Conservation (phyloP, 495 filamentous ascomycete species). For the Penicillium chermesinum region DNA sequence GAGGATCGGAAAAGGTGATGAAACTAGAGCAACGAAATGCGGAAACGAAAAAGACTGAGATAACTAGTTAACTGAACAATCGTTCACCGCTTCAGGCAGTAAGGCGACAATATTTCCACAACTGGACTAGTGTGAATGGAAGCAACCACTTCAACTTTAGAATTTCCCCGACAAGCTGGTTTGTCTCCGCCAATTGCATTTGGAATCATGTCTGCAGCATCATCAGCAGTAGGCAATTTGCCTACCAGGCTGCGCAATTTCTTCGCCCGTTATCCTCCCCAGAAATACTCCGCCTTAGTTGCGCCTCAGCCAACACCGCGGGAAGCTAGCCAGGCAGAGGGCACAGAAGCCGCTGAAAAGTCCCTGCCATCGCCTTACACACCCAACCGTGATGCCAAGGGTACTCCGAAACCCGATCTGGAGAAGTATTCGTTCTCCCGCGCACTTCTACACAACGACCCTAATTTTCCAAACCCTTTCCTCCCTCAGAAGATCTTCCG, state of each 20-base stretch:
- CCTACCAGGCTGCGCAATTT: conserved; percentile 77
- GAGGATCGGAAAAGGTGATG: conserved; percentile 3
- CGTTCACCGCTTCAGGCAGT: conserved; percentile 4
- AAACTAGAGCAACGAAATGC: conserved; percentile 1
- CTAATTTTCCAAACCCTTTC: conserved; percentile 66
- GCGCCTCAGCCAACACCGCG: conserved; percentile 37
- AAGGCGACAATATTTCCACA: not conserved
- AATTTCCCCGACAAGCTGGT: conserved; percentile 4
- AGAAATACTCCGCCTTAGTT: conserved; percentile 38
- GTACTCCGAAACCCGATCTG: conserved; percentile 32
- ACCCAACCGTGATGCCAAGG: conserved; percentile 41
- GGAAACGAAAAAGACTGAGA: conserved; percentile 15
- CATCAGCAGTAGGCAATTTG: conserved; percentile 21
- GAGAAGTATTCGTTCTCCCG: conserved; percentile 29
- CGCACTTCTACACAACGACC: conserved; percentile 32
- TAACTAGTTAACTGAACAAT: conserved; percentile 8
- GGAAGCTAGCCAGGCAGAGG: conserved; percentile 14
- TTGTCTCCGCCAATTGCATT: not conserved
- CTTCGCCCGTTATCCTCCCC: conserved; percentile 82
- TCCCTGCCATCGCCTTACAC: conserved; percentile 45
- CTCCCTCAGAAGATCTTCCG: conserved; percentile 60
- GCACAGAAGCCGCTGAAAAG: conserved; percentile 15
- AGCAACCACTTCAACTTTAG: conserved; percentile 20
- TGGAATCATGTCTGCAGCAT: conserved; percentile 25
- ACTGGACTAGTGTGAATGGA: not conserved